phyloP scores from a whole-genome alignment of 805 yeast species.

The Nakazawaea molendinolei region DNA sequence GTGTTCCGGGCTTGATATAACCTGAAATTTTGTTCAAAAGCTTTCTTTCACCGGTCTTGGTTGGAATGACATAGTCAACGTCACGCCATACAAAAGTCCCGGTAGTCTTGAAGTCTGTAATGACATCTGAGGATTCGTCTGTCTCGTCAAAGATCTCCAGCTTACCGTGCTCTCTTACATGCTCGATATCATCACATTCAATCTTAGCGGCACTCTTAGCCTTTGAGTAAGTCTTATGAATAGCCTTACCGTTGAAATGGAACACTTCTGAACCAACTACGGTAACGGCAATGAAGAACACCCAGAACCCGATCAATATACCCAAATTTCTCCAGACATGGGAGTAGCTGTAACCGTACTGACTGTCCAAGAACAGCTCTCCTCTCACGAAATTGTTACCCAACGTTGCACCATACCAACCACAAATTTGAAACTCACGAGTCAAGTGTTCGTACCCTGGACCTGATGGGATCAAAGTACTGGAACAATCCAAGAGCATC shows the following conservation, averaged over 20 bases:
- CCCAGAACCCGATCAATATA: slow-evolving; percentile 20
- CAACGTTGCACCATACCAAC: slow-evolving; percentile 43
- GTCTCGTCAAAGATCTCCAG: slow-evolving; percentile 14
- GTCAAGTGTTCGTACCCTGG: slow-evolving; percentile 41
- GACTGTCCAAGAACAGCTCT: slow-evolving; percentile 39
- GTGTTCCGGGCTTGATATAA: slow-evolving; percentile 78
- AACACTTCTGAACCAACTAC: slow-evolving; percentile 17
- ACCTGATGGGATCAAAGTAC: slow-evolving; percentile 43
- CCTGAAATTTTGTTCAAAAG: slow-evolving; percentile 66
- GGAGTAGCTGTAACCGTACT: slow-evolving; percentile 40
- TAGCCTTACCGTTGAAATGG: slow-evolving; percentile 19
- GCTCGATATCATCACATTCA: not conserved
- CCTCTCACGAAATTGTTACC: slow-evolving; percentile 54
- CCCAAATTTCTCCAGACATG: slow-evolving; percentile 32
- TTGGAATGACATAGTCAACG: slow-evolving; percentile 62
- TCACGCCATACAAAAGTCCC: slow-evolving; percentile 75
- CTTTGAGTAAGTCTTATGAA: slow-evolving; percentile 17
- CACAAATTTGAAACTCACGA: slow-evolving; percentile 39
- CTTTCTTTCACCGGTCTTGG: slow-evolving; percentile 52
- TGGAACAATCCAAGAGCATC: slow-evolving; percentile 25
- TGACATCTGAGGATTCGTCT: slow-evolving; percentile 16
- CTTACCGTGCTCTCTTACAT: not conserved
- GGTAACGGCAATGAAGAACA: not conserved
- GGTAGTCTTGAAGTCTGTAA: slow-evolving; percentile 26
- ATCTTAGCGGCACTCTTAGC: not conserved